Base-by-base conservation (phyloP, 2,329 filamentous ascomycete genomes). In the Nigrograna mackinnonii region DNA sequence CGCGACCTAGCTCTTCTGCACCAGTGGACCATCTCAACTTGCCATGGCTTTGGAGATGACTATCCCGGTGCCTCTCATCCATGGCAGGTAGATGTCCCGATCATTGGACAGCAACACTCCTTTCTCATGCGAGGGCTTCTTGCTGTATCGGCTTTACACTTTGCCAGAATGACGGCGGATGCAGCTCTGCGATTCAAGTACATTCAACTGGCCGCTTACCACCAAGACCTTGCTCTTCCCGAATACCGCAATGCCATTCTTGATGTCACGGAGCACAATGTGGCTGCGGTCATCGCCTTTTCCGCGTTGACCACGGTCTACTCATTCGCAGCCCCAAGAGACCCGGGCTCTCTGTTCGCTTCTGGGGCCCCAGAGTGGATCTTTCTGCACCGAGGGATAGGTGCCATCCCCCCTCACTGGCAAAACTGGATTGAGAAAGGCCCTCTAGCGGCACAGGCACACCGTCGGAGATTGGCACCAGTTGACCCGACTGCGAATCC, bases 91-190 rank as follows among this genome's bases (percentile, higher is more conserved):
- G 42, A 54, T 6, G 24, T 50, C 9, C 51, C 51, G 3, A 38
- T 49, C 11, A 20, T 50, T 5, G 50, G 38, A 20, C 50, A 54
- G 30, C 39, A 45, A 9, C 44, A 37, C 22, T 46, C 46, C 6
- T 57, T 55, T 35, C 42, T 57, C 37, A 52, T 57, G 52, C 44
- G 54, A 22, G 52, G 50, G 2, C 46, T 57, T 9, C 43, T 55
- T 2, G 50, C 54, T 1, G 28, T 54, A 3, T 45, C 50, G 6
- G 47, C 54, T 5, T 35, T 55, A 2, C 54, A 57, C 37, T 30
- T 57, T 7, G 39, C 49, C 19, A 44, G 34, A 16, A 17, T 20
- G 12, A 22, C 37, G 13, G n/a, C 20, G 3, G 42, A 51, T 22
- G 39, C 19, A 5, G 4, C 31, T 6, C 36, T 35, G 20, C 39